Evolutionary conservation across 441 rosid species (phyloP).

Genomic region (Populus trichocarpa): DNA sequence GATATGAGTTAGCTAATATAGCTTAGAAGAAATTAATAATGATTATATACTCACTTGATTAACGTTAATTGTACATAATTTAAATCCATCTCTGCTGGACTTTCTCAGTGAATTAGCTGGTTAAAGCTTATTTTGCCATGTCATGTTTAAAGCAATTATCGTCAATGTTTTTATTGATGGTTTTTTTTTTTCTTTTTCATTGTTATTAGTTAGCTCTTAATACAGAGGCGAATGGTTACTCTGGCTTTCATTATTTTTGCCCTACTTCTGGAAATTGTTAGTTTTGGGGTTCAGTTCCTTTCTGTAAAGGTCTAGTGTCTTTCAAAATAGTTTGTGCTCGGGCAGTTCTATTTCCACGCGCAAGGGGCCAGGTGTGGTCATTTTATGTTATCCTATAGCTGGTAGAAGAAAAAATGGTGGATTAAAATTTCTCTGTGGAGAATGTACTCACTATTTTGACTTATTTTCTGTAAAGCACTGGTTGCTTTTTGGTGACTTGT

Average conservation of each 20-base stretch:
- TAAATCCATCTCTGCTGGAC: background rate
- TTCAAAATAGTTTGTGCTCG: background rate
- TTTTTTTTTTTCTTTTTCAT: background rate
- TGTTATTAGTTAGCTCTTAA: background rate
- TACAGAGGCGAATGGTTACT: background rate
- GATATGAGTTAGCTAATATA: background rate
- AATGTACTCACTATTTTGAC: background rate
- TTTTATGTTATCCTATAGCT: background rate
- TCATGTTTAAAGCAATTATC: background rate
- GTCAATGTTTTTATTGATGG: background rate
- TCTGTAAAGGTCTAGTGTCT: background rate
- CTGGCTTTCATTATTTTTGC: background rate
- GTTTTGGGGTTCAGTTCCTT: background rate
- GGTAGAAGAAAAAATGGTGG: background rate
- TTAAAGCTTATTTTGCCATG: background rate
- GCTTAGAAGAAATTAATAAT: background rate
- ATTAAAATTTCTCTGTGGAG: background rate
- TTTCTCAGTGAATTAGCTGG: background rate
- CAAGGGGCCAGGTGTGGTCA: background rate
- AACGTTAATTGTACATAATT: background rate
- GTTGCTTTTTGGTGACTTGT: background rate
- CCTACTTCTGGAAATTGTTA: background rate
- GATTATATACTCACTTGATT: background rate
- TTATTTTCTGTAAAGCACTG: background rate
- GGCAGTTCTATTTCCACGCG: background rate